Evolutionary conservation across 805 yeast genomes (phyloP), one percentile per base, ranked within the genome.

Genomic region (Teunomyces tritomae): DNA sequence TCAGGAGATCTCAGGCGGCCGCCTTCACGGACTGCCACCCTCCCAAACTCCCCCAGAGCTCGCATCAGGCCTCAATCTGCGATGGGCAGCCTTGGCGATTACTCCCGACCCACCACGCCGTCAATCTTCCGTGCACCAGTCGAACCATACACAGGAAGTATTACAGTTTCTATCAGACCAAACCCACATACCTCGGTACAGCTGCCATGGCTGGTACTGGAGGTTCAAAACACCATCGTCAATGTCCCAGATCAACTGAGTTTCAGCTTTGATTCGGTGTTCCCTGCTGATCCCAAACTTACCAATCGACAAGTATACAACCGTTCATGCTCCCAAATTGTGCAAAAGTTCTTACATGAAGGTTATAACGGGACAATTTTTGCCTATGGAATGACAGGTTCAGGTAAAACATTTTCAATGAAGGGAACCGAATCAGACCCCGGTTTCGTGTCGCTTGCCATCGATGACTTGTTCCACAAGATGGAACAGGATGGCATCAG

Each of bases 371-470:
- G 91, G 11, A 90, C 97, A 0, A 82, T 91, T 0, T 89, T 92
- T 63, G 97, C 98, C 0, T 89, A 89, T 59, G 97, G 97, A 30
- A 87, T 87, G 89, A 89, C 97, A 0, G 96, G 96, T 0, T 85
- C 95, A 1, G 97, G 97, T 8, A 89, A 89, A 64, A 89, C 97
- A 0, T 83, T 79, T 61, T 80, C 96, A 2, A 89, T 89, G 96
- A 84, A 84, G 52, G 96, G 96, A 28, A 71, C 75, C 26, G 72
- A 65, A 2, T 51, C 55, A 4, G 84, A 83, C 51, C 83, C 84
- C 0, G 96, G 96, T 3, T 74, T 89, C 43, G 85, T 90, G 37
- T 82, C 85, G 34, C 68, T 82, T 33, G 84, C 92, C 4, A 83
- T 84, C 9, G 71, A 75, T 47, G 78, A 79, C 39, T 72, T 87